Evolutionary conservation across 2,329 filamentous ascomycete species (phyloP).

Genomic region (Sporothrix brunneoviolacea): DNA sequence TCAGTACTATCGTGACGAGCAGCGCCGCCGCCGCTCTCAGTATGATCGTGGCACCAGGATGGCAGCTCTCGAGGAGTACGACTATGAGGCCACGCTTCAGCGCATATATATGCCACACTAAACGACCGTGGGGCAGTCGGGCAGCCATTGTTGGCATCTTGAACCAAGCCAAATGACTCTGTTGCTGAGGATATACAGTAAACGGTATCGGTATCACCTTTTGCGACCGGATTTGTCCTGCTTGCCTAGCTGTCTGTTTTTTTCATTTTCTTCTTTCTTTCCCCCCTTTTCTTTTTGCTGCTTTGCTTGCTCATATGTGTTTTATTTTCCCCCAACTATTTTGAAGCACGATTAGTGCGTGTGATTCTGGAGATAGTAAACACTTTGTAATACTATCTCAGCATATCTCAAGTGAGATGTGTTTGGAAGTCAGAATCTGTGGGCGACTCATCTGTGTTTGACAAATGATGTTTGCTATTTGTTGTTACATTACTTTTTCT

Average conservation of each 20-base stretch:
- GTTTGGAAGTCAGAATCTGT: neutral
- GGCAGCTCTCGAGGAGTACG: slow-evolving; percentile 58
- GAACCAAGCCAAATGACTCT: neutral
- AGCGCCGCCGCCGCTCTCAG: slow-evolving; percentile 68
- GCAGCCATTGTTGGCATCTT: slow-evolving; percentile 3
- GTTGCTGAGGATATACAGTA: neutral
- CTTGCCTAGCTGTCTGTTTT: neutral
- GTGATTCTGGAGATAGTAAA: neutral
- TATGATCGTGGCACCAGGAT: slow-evolving; percentile 76
- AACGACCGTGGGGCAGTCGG: neutral
- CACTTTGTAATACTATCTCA: neutral
- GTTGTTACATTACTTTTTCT: neutral
- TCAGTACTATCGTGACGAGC: slow-evolving; percentile 66
- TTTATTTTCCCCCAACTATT: neutral
- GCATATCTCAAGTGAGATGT: slow-evolving; percentile 4
- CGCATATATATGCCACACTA: slow-evolving; percentile 24
- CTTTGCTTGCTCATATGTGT: neutral
- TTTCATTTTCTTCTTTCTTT: neutral
- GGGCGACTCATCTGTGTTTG: neutral
- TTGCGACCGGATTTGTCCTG: slow-evolving; percentile 2
- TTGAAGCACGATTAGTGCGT: neutral
- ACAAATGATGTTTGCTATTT: neutral
- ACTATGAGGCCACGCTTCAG: slow-evolving; percentile 41
- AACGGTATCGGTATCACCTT: slow-evolving; percentile 3
- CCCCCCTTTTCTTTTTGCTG: neutral